phyloP scores from a whole-genome alignment of 73 alveolate genomes.

The Urostyla sp. region DNA sequence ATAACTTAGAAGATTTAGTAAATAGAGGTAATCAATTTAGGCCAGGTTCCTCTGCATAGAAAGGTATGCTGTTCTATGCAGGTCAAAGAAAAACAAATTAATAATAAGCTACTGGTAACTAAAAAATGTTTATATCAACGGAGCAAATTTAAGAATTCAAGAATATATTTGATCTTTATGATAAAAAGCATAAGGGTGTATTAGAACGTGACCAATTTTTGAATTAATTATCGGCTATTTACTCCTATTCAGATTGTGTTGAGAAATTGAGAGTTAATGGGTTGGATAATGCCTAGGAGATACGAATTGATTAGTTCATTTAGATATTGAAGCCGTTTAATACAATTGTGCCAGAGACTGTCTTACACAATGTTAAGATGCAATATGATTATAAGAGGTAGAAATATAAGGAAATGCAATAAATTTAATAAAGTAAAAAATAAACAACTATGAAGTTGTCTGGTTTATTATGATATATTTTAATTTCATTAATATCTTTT shows the following conservation, averaged over 20 bases:
- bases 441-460: too few species aligned
- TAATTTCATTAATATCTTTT: too few species aligned
- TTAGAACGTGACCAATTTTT: constrained; percentile 21
- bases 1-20: neutral
- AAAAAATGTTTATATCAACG: constrained; percentile 11
- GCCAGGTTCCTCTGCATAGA: neutral
- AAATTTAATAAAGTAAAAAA: too few species aligned
- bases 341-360: constrained; percentile 25
- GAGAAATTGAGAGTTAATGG: constrained; percentile 31
- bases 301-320: constrained; percentile 20
- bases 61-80: neutral
- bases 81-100: neutral
- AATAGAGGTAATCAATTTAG: neutral
- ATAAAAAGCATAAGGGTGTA: constrained; percentile 17
- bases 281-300: constrained; percentile 42
- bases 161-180: constrained; percentile 37
- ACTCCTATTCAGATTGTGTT: constrained; percentile 31
- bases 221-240: constrained; percentile 7
- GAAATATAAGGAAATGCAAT: neutral
- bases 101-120: neutral
- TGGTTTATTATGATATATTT: too few species aligned
- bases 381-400: constrained; percentile 4
- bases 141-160: constrained; percentile 33
- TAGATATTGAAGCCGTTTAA: constrained; percentile 14
- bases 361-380: neutral